Conservation (phyloP, 768 basidiomycete genomes). For the Lactarius indigo region DNA sequence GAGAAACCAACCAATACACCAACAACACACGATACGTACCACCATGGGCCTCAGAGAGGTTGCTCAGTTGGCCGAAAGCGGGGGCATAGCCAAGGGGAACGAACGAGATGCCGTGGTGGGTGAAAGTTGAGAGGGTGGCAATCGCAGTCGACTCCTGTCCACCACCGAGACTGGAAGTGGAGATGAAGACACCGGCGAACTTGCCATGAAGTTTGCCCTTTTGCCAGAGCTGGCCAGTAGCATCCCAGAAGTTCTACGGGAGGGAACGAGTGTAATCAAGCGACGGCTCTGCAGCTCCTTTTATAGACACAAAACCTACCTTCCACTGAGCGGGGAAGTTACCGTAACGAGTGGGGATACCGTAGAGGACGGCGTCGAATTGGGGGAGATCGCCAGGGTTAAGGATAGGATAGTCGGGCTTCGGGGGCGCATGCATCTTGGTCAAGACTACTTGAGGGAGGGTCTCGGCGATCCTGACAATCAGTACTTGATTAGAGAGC, state of each 20-base stretch:
- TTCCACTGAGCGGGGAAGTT: conserved; percentile 79
- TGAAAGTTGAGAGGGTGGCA: conserved; percentile 51
- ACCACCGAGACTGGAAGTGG: conserved; percentile 68
- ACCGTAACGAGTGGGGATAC: conserved; percentile 79
- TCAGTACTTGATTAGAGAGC: not conserved
- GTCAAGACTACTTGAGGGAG: conserved; percentile 62
- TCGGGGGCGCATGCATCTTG: conserved; percentile 68
- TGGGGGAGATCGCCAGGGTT: conserved; percentile 47
- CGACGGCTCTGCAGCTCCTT: not conserved
- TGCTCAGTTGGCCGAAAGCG: conserved; percentile 41
- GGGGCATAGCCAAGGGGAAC: conserved; percentile 71
- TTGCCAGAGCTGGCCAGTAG: conserved; percentile 65
- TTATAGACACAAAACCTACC: conserved; percentile 35
- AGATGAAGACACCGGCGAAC: conserved; percentile 70
- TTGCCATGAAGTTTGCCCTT: conserved; percentile 65
- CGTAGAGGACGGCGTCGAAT: conserved; percentile 74
- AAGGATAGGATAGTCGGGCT: conserved; percentile 69
- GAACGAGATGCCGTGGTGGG: conserved; percentile 69
- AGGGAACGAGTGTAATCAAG: not conserved
- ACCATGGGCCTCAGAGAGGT: conserved; percentile 50
- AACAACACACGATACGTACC: conserved; percentile 39
- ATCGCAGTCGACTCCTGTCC: conserved; percentile 70
- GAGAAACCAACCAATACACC: not conserved
- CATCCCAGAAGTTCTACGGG: conserved; percentile 66
- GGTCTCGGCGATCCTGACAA: conserved; percentile 71